Evolutionary conservation across 2,329 filamentous ascomycete species (phyloP).

Genomic region (Arthrobotrys iridis): DNA sequence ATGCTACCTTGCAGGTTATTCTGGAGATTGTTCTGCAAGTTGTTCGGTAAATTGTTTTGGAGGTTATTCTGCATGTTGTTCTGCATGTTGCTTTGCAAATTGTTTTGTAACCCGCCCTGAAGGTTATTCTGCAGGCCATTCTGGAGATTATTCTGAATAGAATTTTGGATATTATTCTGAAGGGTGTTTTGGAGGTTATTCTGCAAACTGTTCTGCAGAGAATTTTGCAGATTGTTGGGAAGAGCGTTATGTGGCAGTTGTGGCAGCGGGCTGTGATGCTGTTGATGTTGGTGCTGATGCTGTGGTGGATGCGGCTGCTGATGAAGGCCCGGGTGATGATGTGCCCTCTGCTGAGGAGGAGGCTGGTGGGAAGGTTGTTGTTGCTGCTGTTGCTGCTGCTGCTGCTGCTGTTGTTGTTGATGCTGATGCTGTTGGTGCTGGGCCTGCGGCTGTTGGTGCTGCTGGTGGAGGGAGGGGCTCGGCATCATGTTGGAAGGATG

Average conservation of each 20-base stretch:
- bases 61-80: slow-evolving; percentile 29
- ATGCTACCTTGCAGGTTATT: slow-evolving; percentile 18
- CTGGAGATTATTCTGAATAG: slow-evolving; percentile 27
- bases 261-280: slow-evolving; percentile 39
- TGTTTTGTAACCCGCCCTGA: slow-evolving; percentile 18
- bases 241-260: slow-evolving; percentile 42
- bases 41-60: slow-evolving; percentile 16
- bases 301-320: slow-evolving; percentile 56
- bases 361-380: slow-evolving; percentile 55
- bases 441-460: slow-evolving; percentile 55
- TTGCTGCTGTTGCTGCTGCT: slow-evolving; percentile 55
- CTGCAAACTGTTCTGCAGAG: slow-evolving; percentile 30
- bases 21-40: slow-evolving; percentile 18
- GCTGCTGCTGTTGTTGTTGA: slow-evolving; percentile 53
- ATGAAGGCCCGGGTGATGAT: slow-evolving; percentile 57
- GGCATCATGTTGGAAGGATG: slow-evolving; percentile 53
- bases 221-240: slow-evolving; percentile 38
- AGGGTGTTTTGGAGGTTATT: slow-evolving; percentile 31
- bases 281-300: slow-evolving; percentile 55
- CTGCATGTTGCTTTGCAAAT: slow-evolving; percentile 27
- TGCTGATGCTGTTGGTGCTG: slow-evolving; percentile 50
- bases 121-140: slow-evolving; percentile 26
- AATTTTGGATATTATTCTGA: slow-evolving; percentile 35
- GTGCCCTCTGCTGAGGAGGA: slow-evolving; percentile 55
- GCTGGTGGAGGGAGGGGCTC: slow-evolving; percentile 54